Base-by-base conservation (phyloP, 345 rosid genomes). In the Atalantia buxifolia region DNA sequence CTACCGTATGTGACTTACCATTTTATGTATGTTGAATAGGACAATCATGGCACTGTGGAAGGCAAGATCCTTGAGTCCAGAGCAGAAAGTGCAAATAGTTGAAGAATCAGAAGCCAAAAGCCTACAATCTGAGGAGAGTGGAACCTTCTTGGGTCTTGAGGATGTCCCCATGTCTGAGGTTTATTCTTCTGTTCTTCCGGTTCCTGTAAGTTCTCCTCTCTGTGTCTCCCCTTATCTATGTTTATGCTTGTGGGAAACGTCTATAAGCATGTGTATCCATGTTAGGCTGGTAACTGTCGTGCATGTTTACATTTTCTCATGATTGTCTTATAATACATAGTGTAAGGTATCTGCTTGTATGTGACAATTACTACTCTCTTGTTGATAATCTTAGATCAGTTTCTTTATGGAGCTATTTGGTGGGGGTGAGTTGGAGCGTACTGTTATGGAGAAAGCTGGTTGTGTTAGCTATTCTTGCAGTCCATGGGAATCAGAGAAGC, bases 31-130 rank as follows among this genome's bases (percentile, higher is more conserved):
- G 42, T 67, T 79, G 77, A 75, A 64, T 74, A 96, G 99, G 90
- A 93, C 99, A 75, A 93, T 96, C 84, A 93, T 92, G 97, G 99
- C 98, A 77, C 86, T 96, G 45, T 93, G 99, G 97, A 93, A 91
- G 85, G 97, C 97, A 68, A 89, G 94, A 83, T 89, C 97, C 38
- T 87, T 93, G 94, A 92, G 86, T 81, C 97, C 93, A 5, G 98
- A 93, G 86, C 98, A 93, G 93, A 96, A 93, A 86, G 96, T 92
- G 84, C 92, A 87, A 81, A 83, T 92, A 79, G 89, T 90, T 72
- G 97, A 96, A 91, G 97, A 93, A 83, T 92, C 97, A 76, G 97
- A 93, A 78, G 83, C 85, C 45, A 87, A 91, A 89, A 68, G 55
- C 82, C 89, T 96, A 67, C 90, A 88, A 80, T 76, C 86, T 66